A percentile compares a stretch with the other conserved stretches of the same genome.
Evolutionary conservation across 2,329 filamentous ascomycete species (phyloP).

Genomic region (Nigrospora oryzae): DNA sequence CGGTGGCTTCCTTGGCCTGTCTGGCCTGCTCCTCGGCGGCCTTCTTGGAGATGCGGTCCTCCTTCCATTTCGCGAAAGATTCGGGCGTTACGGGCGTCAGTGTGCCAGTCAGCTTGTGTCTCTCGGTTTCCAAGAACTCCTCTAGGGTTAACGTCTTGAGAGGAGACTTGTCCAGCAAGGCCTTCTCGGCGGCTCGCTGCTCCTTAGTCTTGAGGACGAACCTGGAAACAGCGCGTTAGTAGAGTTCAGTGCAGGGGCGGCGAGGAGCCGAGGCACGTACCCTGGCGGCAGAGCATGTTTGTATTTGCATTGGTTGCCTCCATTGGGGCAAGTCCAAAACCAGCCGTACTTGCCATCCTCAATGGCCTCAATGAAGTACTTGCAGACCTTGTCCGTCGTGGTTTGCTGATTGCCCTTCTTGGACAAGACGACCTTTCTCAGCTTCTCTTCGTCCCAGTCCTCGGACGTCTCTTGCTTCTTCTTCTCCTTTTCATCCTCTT

Average conservation of each 20-base stretch:
- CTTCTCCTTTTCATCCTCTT: slow-evolving; percentile 67
- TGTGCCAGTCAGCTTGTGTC: slow-evolving; percentile 86
- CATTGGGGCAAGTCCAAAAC: slow-evolving; percentile 98
- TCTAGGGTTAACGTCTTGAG: slow-evolving; percentile 91
- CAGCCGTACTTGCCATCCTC: slow-evolving; percentile 98
- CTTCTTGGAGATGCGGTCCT: slow-evolving; percentile 90
- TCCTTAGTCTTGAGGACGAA: slow-evolving; percentile 98
- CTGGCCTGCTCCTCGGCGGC: slow-evolving; percentile 84
- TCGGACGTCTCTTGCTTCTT: slow-evolving; percentile 91
- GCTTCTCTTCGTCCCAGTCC: slow-evolving; percentile 96
- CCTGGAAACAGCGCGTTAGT: slow-evolving; percentile 33
- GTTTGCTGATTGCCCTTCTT: slow-evolving; percentile 97
- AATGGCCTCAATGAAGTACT: slow-evolving; percentile 93
- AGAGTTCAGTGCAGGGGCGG: background rate
- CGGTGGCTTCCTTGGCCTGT: slow-evolving; percentile 90
- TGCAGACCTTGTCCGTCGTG: slow-evolving; percentile 97
- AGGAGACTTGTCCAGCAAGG: slow-evolving; percentile 89
- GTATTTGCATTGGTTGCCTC: slow-evolving; percentile 97
- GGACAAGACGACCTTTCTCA: slow-evolving; percentile 80
- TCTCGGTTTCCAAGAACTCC: slow-evolving; percentile 93
- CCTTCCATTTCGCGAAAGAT: slow-evolving; percentile 94
- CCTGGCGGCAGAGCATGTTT: slow-evolving; percentile 90
- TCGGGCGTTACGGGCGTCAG: slow-evolving; percentile 92
- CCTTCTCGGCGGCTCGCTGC: slow-evolving; percentile 91
- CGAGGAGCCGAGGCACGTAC: slow-evolving; percentile 42